phyloP scores from a whole-genome alignment of 768 basidiomycete genomes.

The Kwoniella mangroviensis region DNA sequence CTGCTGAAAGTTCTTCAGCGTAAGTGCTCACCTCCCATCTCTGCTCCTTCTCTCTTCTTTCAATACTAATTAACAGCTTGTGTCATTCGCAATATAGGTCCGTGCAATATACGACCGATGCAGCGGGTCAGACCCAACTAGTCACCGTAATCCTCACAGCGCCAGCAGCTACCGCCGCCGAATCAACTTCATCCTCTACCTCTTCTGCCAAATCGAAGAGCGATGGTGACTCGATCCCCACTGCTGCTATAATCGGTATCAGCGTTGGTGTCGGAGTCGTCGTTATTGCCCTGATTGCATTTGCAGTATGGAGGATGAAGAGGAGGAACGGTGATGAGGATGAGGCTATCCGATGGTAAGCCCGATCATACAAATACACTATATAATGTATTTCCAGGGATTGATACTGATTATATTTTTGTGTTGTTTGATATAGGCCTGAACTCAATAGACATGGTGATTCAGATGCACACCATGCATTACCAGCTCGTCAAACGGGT shows the following conservation, averaged over 20 bases:
- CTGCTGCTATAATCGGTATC: slow-evolving; percentile 53
- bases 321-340: slow-evolving; percentile 49
- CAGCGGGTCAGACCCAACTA: slow-evolving; percentile 41
- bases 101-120: slow-evolving; percentile 33
- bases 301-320: slow-evolving; percentile 55
- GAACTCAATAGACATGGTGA: slow-evolving; percentile 57
- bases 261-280: slow-evolving; percentile 51
- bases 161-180: slow-evolving; percentile 31
- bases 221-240: slow-evolving; percentile 33
- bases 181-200: slow-evolving; percentile 27
- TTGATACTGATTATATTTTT: slow-evolving; percentile 2
- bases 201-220: slow-evolving; percentile 19
- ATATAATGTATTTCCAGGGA: too few species aligned
- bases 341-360: slow-evolving; percentile 56
- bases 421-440: slow-evolving; percentile 32
- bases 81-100: slow-evolving; percentile 6
- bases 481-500: slow-evolving; percentile 54
- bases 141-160: slow-evolving; percentile 44
- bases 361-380: not conserved
- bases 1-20: slow-evolving; percentile 7
- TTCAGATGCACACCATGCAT: slow-evolving; percentile 48
- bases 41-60: too few species aligned
- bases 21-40: not conserved
- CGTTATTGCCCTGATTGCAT: slow-evolving; percentile 44
- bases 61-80: too few species aligned